Evolutionary conservation across 2,329 filamentous ascomycete genomes (phyloP), one percentile per base, ranked within the genome.

Genomic region (Acarospora socialis): DNA sequence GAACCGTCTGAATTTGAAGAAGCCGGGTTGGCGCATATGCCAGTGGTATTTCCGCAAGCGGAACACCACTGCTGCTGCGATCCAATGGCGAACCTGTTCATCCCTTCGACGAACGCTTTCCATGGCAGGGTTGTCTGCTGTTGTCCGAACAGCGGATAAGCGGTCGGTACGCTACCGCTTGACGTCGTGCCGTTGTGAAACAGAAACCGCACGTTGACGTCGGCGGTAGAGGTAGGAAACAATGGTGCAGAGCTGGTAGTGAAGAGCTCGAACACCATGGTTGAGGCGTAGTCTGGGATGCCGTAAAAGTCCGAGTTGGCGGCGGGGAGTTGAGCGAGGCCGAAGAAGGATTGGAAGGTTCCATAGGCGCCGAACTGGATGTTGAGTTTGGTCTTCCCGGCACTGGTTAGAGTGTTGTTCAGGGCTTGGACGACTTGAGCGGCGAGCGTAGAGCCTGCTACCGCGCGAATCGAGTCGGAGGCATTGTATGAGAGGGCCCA

Each of bases 401-500:
- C 37, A 7, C 47, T 46, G 14, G 48, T 40, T 41, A 63, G 52
- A 34, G 57, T 60, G 2, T 50, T 38, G 35, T 59, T 59, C 30
- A 65, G 54, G 7, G 49, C 51, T 20, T 65, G 53, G 20, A 66
- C 61, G 12, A 77, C 63, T 23, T 71, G 54, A 12, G 92, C 69
- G 6, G 68, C 70, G 10, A 95, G 59, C 32, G 73, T 69, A 2
- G 74, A 71, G 21, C 73, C 70, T 29, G 66, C 63, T 5, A 63
- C 62, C 10, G 61, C 59, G 15, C 60, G 59, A 33, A 60, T 52
- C n/a, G 53, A 44, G 23, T 61, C 57, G 2, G 56, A 54, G 45
- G 61, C 56, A 59, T 92, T 87, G 69, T 78, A 92, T 32, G 81
- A 81, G 9, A 90, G 72, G 47, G 76, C 77, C 63, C 70, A 92